Percentiles rank a stretch among this genome's conserved stretches.
Evolutionary conservation across 176 grass and related monocot species (phyloP).

Genomic region (Elaeis guineensis): DNA sequence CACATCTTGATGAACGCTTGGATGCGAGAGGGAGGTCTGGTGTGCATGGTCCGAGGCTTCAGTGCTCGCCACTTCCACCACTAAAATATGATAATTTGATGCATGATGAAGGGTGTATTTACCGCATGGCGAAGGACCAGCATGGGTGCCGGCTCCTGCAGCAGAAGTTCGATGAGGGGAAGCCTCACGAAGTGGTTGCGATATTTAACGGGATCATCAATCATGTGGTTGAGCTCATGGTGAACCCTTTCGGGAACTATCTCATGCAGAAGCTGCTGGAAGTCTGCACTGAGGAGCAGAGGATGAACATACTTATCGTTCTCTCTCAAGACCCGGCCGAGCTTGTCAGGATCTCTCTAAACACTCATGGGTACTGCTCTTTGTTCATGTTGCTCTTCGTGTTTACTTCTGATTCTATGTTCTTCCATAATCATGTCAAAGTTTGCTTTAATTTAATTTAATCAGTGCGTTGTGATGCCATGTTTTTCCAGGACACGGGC

Average conservation of each 20-base stretch:
- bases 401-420: too few relatives aligned
- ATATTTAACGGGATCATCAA: constrained; percentile 68
- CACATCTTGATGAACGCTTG: not conserved
- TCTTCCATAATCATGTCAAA: too few relatives aligned
- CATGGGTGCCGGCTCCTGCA: constrained; percentile 61
- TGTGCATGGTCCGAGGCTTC: constrained; percentile 16
- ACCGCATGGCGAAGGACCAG: constrained; percentile 69
- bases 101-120: constrained; percentile 44
- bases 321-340: constrained; percentile 44
- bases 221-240: constrained; percentile 65
- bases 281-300: constrained; percentile 66
- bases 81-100: constrained; percentile 45
- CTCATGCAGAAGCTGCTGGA: constrained; percentile 77
- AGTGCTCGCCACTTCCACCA: constrained; percentile 20
- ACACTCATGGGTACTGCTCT: constrained; percentile 63
- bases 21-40: constrained; percentile 4
- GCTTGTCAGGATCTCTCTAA: constrained; percentile 49
- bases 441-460: too few relatives aligned
- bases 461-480: not conserved
- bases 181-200: constrained; percentile 29
- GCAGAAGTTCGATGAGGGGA: constrained; percentile 59
- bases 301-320: constrained; percentile 28
- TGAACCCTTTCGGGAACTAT: constrained; percentile 68
- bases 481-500: not conserved
- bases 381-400: not conserved